phyloP scores from a whole-genome alignment of 2,329 filamentous ascomycete genomes.

The Lasiodiplodia sp. region DNA sequence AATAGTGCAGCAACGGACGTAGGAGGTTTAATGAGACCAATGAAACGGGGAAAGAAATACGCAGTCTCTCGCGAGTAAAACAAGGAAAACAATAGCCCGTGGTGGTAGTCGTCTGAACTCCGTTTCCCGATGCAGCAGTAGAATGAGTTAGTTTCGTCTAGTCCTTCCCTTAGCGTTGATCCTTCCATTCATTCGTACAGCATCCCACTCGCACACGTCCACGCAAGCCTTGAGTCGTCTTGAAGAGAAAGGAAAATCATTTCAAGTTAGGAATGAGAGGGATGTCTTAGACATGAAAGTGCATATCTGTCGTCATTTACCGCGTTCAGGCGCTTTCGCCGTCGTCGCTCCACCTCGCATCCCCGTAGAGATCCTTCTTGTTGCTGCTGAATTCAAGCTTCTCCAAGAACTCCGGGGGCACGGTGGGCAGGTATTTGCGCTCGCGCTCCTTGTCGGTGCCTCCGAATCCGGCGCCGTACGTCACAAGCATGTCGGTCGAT shows the following conservation, averaged over 20 bases:
- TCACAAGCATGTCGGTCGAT: slow-evolving; percentile 95
- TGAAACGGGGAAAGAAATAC: not conserved
- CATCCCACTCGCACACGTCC: slow-evolving; percentile 15
- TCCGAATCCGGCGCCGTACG: slow-evolving; percentile 92
- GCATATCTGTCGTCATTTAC: not conserved
- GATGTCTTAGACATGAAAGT: not conserved
- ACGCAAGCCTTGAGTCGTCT: slow-evolving; percentile 15
- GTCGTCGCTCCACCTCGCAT: slow-evolving; percentile 29
- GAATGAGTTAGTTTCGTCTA: slow-evolving; percentile 21
- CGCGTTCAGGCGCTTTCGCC: slow-evolving; percentile 17
- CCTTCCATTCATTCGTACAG: slow-evolving; percentile 13
- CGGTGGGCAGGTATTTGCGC: slow-evolving; percentile 93
- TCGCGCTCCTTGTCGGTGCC: slow-evolving; percentile 90
- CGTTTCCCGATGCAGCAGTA: slow-evolving; percentile 22
- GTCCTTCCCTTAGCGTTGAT: slow-evolving; percentile 14
- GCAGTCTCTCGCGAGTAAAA: slow-evolving; percentile 6
- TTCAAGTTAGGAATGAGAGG: not conserved
- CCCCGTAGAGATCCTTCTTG: slow-evolving; percentile 24
- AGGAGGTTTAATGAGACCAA: slow-evolving; percentile 3
- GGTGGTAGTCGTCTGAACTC: slow-evolving; percentile 17
- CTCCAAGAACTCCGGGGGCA: slow-evolving; percentile 89
- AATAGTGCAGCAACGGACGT: not conserved
- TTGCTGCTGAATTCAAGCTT: slow-evolving; percentile 72
- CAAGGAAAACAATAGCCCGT: not conserved
- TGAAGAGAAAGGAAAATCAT: slow-evolving; percentile 9